Evolutionary conservation across 129 eudicot genomes (phyloP), one percentile per base, ranked within the genome.

Genomic region (Sambucus nigra): DNA sequence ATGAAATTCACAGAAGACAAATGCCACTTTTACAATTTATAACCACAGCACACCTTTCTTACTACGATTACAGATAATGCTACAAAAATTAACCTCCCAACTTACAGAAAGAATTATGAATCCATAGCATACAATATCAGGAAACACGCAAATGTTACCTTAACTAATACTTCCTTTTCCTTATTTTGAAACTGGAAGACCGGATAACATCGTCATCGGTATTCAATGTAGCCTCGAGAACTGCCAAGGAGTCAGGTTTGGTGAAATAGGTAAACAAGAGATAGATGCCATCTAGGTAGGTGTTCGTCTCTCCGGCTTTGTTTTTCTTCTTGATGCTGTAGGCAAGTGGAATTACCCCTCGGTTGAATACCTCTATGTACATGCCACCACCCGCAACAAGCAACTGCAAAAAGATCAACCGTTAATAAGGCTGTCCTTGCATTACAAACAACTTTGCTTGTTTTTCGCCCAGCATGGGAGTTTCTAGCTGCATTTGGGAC

Each of bases 301-400:
- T 92, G 73, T 92, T 82, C 62, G 73, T 74, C 65, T 79, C 94
- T 74, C 99, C 99, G 3, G 82, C 99, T 71, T 67, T 92, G 75
- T 92, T 92, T 61, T 67, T 80, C 91, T 73, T 92, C 71, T 61
- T 70, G 57, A 92, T 86, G 79, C 79, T 58, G 66, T 78, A 88
- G 31, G 91, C 87, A 54, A 88, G 87, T 23, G 94, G 94, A 59
- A 77, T 72, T 29, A 80, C 96, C 5, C 99, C 99, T 68, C 92
- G 63, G 73, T 86, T 86, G 80, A 82, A 86, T 12, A 92, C 89
- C 79, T 92, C 96, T 45, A 82, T 84, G 47, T 86, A 82, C 96
- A 86, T 86, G 53, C 81, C 99, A 52, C 99, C 99, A 33, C 99
- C 99, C 57, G 96, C 96, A 40, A 86, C 85, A 53, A 92, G 96